Conservation (phyloP, 2,329 filamentous ascomycete genomes). For the Periconia sp. region DNA sequence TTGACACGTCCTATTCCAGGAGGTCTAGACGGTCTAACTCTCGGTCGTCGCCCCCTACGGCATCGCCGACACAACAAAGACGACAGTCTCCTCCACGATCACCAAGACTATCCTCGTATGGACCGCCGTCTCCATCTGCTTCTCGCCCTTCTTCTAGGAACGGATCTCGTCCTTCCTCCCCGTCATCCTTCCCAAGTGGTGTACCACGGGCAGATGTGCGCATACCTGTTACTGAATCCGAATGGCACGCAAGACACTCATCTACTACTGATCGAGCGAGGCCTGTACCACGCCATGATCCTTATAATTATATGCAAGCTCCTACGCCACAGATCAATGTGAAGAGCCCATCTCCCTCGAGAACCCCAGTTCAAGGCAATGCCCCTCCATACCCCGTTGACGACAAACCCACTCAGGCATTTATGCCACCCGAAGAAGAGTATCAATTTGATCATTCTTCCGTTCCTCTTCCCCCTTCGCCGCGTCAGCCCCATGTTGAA, state of each 20-base stretch:
- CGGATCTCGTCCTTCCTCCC: conserved; percentile 26
- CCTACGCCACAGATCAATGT: conserved; percentile 35
- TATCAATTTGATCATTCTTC: conserved; percentile 42
- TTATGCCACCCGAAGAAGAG: conserved; percentile 48
- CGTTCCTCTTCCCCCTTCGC: conserved; percentile 13
- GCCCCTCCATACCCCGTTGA: conserved; percentile 51
- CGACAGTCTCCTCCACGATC: conserved; percentile 26
- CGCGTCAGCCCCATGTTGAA: conserved; percentile 26
- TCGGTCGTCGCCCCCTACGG: conserved; percentile 24
- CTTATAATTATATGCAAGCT: conserved; percentile 33
- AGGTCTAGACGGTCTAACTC: conserved; percentile 15
- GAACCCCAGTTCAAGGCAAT: conserved; percentile 20
- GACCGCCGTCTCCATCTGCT: conserved; percentile 23
- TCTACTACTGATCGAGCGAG: conserved; percentile 27
- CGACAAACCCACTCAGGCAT: conserved; percentile 35
- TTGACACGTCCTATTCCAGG: conserved; percentile 18
- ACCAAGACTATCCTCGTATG: conserved; percentile 29
- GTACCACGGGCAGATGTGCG: conserved; percentile 20
- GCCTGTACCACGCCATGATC: conserved; percentile 27
- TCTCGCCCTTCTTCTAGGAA: conserved; percentile 33
- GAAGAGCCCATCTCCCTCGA: conserved; percentile 34
- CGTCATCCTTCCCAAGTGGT: conserved; percentile 23
- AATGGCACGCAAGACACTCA: conserved; percentile 37
- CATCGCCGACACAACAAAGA: conserved; percentile 27
- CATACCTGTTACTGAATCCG: conserved; percentile 25